Evolutionary conservation across 192 early-diverging fungal genomes (phyloP).

Genomic region (Mortierella hygrophila): DNA sequence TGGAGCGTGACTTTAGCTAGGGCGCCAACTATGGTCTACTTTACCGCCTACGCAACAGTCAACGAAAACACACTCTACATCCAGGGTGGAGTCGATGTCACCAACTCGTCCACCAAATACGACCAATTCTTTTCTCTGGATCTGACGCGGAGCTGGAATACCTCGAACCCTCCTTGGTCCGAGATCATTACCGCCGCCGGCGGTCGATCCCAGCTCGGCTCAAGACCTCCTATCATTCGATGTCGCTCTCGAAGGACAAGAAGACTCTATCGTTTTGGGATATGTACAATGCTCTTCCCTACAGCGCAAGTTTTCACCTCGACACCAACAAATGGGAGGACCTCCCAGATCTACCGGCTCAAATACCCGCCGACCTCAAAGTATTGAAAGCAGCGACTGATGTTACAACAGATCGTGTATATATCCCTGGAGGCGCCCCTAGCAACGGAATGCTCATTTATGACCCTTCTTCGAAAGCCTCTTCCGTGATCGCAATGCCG

Average conservation of each 20-base stretch:
- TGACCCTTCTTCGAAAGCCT: not conserved
- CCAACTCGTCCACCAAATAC: not conserved
- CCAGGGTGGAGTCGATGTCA: not conserved
- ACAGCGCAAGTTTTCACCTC: not conserved
- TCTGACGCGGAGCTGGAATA: not conserved
- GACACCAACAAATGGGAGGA: not conserved
- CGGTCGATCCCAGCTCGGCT: not conserved
- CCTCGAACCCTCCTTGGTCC: constrained; percentile 1
- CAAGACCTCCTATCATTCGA: not conserved
- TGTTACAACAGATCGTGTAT: not conserved
- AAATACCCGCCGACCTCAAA: not conserved
- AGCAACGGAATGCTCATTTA: not conserved
- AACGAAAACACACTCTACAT: not conserved
- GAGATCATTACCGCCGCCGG: not conserved
- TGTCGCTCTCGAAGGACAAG: not conserved
- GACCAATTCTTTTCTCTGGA: constrained; percentile 1
- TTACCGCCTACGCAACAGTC: not conserved
- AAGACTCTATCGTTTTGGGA: not conserved
- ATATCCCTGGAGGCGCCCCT: not conserved
- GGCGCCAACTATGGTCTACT: not conserved
- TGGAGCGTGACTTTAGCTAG: no score
- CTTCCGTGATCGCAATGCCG: not conserved
- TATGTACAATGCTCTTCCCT: not conserved
- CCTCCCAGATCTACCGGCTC: not conserved
- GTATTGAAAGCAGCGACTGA: not conserved